Evolutionary conservation across 441 rosid genomes (phyloP), one percentile per base, ranked within the genome.

Genomic region (Populus trichocarpa): DNA sequence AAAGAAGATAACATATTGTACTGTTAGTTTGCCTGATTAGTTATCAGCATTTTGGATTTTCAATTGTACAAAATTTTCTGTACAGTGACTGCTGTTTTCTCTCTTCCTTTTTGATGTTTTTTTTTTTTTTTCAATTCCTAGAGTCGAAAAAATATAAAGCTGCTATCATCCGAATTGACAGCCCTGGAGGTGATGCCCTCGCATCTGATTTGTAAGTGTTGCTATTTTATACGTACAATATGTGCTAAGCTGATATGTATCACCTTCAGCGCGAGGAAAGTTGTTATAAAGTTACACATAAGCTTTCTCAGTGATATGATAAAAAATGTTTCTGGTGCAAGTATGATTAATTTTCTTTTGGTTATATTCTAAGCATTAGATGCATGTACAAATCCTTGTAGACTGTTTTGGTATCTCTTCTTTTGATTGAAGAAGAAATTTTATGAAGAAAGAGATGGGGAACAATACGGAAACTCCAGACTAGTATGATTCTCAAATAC

Each of bases 101-200:
- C 77, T 61, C 64, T 77, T 32, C 33, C 33, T 32, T 32, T 32
- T 32, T 32, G 33, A 32, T 73, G 75, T 67, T 57, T 73, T 50
- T 77, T 50, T 77, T 30, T 46, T 70, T 79, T 74, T 77, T 61
- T 0, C 46, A 74, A 81, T 72, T 35, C 66, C 46, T 75, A 96
- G 99, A 92, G 80, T 89, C 92, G 35, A 90, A 91, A 82, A 91
- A 78, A 85, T 92, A 83, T 83, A 96, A 96, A 82, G 98, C 98
- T 82, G 97, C 89, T 80, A 85, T 96, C 81, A 86, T 96, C 76
- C 92, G 99, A 77, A 96, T 96, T 74, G 97, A 96, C 83, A 96
- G 99, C 84, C 99, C 98, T 71, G 99, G 99, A 83, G 98, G 99
- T 40, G 99, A 93, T 89, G 99, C 98, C 80, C 96, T 95, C 73